These are phyloP conservation scores for Babesia gibsoni DNA, from an alignment of 169 alveolate genomes.

Conservation along the genomic window DNA sequence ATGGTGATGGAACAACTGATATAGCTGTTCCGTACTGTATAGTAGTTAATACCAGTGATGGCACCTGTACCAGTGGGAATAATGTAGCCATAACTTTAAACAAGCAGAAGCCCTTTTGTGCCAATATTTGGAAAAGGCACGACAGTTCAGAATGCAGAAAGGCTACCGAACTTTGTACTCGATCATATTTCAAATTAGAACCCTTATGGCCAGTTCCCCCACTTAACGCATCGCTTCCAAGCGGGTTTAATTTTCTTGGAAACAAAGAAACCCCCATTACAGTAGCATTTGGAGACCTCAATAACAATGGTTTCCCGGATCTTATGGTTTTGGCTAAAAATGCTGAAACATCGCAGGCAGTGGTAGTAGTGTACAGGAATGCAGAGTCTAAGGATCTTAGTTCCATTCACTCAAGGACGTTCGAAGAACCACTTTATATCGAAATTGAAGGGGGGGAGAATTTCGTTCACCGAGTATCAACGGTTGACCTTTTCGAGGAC, in stretches of 20 bases:
- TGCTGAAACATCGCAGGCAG: background rate
- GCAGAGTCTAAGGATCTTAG: constrained; percentile 1
- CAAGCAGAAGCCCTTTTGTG: constrained; percentile 71
- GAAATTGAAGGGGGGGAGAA: constrained; percentile 28
- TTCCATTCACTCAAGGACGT: background rate
- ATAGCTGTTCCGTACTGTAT: constrained; percentile 74
- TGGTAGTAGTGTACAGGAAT: constrained; percentile 20
- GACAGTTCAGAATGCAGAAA: constrained; percentile 70
- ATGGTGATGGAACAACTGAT: constrained; percentile 81
- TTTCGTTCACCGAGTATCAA: constrained; percentile 36
- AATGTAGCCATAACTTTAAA: constrained; percentile 60
- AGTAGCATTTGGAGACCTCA: constrained; percentile 67
- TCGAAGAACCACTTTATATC: background rate
- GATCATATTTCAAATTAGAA: constrained; percentile 66
- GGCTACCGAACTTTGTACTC: constrained; percentile 71
- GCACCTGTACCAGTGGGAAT: constrained; percentile 51
- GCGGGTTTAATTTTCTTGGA: background rate
- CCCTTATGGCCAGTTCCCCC: background rate
- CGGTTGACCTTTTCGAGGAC: constrained; percentile 61
- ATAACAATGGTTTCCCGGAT: constrained; percentile 72
- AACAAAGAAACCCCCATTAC: background rate
- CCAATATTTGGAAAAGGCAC: constrained; percentile 62
- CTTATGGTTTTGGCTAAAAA: constrained; percentile 19
- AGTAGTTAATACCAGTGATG: constrained; percentile 15
- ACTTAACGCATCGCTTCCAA: background rate